Evolutionary conservation across 2,329 filamentous ascomycete species (phyloP).

Genomic region (Hypoxylon sp.): DNA sequence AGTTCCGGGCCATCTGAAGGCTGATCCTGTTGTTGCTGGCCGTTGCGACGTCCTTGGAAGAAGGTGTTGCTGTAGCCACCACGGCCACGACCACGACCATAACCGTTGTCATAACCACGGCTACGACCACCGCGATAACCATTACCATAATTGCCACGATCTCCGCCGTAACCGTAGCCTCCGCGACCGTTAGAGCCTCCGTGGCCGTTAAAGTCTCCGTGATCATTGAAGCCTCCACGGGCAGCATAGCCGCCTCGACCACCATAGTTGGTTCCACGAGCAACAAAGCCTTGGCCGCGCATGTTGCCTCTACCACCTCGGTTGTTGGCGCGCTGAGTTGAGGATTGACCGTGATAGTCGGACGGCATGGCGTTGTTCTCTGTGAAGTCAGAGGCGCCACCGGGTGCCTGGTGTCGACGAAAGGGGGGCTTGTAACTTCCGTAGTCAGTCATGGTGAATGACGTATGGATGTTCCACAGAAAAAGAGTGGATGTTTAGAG

Average conservation of each 20-base stretch:
- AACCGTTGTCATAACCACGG: constrained; percentile 8
- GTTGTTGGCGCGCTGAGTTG: background rate
- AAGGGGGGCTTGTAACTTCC: constrained; percentile 43
- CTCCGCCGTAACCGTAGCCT: constrained; percentile 19
- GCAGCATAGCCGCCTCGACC: background rate
- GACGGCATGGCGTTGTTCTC: background rate
- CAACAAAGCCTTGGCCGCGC: background rate
- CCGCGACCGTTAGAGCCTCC: background rate
- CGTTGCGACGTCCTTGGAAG: constrained; percentile 25
- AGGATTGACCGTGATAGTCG: background rate
- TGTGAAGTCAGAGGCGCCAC: constrained; percentile 10
- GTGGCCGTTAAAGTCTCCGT: background rate
- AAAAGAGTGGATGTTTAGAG: background rate
- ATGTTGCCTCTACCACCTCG: background rate
- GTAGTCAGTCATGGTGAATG: constrained; percentile 22
- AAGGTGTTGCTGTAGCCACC: constrained; percentile 22
- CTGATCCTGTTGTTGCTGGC: constrained; percentile 12
- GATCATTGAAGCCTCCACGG: background rate
- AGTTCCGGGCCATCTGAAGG: constrained; percentile 38
- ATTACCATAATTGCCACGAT: constrained; percentile 6
- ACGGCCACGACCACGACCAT: constrained; percentile 21
- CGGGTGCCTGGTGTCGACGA: constrained; percentile 31
- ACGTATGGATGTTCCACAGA: background rate
- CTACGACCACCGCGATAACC: constrained; percentile 9
- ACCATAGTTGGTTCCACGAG: background rate